Conservation (phyloP, 192 early-diverging fungal genomes). For the Coemansia sp. region DNA sequence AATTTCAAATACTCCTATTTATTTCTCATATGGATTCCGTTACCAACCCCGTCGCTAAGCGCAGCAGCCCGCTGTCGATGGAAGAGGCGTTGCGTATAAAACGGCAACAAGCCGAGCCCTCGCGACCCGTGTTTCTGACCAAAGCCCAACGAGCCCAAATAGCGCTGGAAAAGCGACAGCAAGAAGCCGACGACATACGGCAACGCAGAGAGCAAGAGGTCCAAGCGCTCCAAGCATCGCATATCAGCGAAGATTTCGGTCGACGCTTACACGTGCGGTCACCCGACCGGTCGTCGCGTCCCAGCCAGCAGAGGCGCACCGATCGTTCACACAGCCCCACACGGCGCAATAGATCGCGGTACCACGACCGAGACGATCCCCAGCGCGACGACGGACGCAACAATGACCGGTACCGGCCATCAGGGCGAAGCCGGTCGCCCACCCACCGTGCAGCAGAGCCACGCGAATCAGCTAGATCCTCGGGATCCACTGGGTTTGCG, state of each 20-base stretch:
- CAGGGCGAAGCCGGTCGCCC: background rate
- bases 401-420: background rate
- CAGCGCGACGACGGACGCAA: constrained; percentile 11
- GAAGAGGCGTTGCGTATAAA: constrained; percentile 46
- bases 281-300: constrained; percentile 4
- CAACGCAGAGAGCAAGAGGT: constrained; percentile 66
- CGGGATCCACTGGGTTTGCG: constrained; percentile 14
- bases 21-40: background rate
- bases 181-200: constrained; percentile 76
- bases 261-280: constrained; percentile 3
- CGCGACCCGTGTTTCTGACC: constrained; percentile 68
- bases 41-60: background rate
- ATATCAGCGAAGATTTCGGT: constrained; percentile 7
- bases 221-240: constrained; percentile 22
- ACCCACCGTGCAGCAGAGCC: background rate
- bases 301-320: constrained; percentile 23
- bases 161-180: constrained; percentile 80
- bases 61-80: constrained; percentile 35
- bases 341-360: constrained; percentile 1
- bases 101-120: constrained; percentile 28
- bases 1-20: background rate
- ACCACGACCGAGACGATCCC: constrained; percentile 37
- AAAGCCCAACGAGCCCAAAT: constrained; percentile 89
- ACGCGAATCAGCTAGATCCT: constrained; percentile 7
- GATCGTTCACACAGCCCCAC: constrained; percentile 14